Base-by-base conservation (phyloP, 768 basidiomycete species). In the Russula dissimulans region DNA sequence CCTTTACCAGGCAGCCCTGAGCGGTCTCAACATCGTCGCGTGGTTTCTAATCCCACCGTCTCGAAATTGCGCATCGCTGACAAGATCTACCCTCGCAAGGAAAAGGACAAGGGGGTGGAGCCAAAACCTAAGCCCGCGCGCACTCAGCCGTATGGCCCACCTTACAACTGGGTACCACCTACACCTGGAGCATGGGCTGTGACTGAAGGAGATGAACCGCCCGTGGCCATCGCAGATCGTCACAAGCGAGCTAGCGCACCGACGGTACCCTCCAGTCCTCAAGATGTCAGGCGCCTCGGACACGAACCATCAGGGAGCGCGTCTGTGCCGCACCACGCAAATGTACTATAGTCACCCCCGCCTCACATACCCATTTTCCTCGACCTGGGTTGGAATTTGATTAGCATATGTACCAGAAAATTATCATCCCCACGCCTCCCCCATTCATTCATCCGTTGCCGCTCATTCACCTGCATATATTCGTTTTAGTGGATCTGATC, bases 71-170 rank as follows among this genome's bases (percentile, higher is more conserved):
- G 56, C 38, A 57, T 57, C 5, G 14, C 60, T 12, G 60, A 57
- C 31, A 61, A 43, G 56, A 29, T 61, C 4, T 61, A 50, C 32
- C 8, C 56, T 7, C 60, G 60, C 18, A 61, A 48, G 29, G 60
- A 57, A 31, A 61, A 47, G 46, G 60, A 52, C 9, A 61, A 36
- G 29, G 44, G 3, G 0, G 12, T 14, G 15, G 55, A 56, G 12
- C 32, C 51, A 6, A 57, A 46, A 22, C 60, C 61, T 15, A 58
- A 48, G 29, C 57, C 64, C 12, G 54, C 65, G 12, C 65, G 65
- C 29, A 66, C 65, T 1, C 65, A 66, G 54, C 65, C 65, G 31
- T 66, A 66, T 29, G 65, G 62, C 15, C 59, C 62, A 0, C 65
- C 65, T 15, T 66, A 66, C 46, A 64, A 64, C 9, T 60, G 59